Base-by-base conservation (phyloP, 1,284 basidiomycete genomes). In the Papiliotrema nemorosa region DNA sequence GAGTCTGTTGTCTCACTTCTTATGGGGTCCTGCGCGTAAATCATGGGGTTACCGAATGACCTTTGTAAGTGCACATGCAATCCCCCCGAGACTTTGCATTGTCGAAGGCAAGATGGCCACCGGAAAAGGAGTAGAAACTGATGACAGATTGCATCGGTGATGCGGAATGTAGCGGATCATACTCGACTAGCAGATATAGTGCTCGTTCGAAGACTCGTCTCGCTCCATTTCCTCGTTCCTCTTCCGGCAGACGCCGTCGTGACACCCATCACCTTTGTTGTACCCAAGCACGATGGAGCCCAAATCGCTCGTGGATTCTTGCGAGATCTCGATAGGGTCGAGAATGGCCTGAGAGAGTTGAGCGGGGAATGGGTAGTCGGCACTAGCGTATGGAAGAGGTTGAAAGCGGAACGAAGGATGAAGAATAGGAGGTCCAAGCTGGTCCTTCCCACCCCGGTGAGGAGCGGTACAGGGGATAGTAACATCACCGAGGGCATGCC, bases 311-410 rank as follows among this genome's bases (percentile, higher is more conserved):
- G 62, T 27, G 71, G 72, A 0, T 73, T 73, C 50, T 46, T 73
- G 36, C 41, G 84, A 7, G 79, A 85, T 13, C 82, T 82, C 49
- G 93, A 97, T 66, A 80, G 79, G 1, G 67, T 76, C 9, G 93
- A 98, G 70, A 80, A 81, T 29, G 93, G 91, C 36, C 76, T 71
- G 16, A 81, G 94, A 5, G 87, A 93, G 66, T 79, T 98, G 39
- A 85, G 84, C 1, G 94, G 90, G 4, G 96, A 98, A 77, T 98
- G 94, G 94, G 87, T 97, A 18, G 87, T 97, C 14, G 90, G 90
- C 42, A 88, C 88, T 70, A 84, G 84, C 59, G 84, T 93, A 0
- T 97, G 93, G 92, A 85, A 85, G 58, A 78, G 84, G 20, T 78
- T 97, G 56, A 92, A 97, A 69, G 76, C 81, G 3, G 91, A 97